phyloP scores from a whole-genome alignment of 768 basidiomycete genomes.

The Agrocybe praecox region DNA sequence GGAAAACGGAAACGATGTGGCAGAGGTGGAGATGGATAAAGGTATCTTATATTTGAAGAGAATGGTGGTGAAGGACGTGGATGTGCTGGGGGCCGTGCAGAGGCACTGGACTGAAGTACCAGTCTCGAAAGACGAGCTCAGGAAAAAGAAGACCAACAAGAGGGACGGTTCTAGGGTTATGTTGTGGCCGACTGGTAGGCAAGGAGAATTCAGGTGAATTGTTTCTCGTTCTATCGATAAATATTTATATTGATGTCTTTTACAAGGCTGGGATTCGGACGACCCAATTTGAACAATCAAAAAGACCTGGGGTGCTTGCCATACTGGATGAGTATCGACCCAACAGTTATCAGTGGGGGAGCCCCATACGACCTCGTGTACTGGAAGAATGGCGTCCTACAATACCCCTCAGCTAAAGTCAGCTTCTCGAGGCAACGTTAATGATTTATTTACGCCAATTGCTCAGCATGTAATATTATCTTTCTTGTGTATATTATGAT shows the following conservation, averaged over 20 bases:
- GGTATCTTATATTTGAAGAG: slow-evolving; percentile 32
- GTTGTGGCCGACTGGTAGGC: slow-evolving; percentile 39
- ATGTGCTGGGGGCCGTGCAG: slow-evolving; percentile 30
- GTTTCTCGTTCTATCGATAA: neutral
- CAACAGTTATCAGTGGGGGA: slow-evolving; percentile 24
- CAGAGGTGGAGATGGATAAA: slow-evolving; percentile 30
- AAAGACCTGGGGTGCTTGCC: slow-evolving; percentile 33
- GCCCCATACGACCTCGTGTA: slow-evolving; percentile 37
- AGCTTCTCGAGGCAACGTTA: slow-evolving; percentile 19
- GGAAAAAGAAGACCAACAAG: neutral
- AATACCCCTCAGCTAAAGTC: slow-evolving; percentile 38
- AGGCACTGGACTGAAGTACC: neutral
- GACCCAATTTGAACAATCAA: slow-evolving; percentile 26
- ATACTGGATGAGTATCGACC: slow-evolving; percentile 36
- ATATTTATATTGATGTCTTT: neutral
- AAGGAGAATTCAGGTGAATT: slow-evolving; percentile 37
- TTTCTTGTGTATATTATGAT: neutral
- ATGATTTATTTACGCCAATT: neutral
- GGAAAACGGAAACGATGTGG: slow-evolving; percentile 28
- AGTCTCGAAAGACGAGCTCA: neutral
- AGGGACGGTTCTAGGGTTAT: slow-evolving; percentile 19
- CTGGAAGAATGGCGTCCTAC: slow-evolving; percentile 32
- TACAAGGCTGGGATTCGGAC: slow-evolving; percentile 30
- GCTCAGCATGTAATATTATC: neutral
- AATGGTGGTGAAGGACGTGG: slow-evolving; percentile 33